phyloP scores from a whole-genome alignment of 1,284 basidiomycete genomes.

The Ustilago curta region DNA sequence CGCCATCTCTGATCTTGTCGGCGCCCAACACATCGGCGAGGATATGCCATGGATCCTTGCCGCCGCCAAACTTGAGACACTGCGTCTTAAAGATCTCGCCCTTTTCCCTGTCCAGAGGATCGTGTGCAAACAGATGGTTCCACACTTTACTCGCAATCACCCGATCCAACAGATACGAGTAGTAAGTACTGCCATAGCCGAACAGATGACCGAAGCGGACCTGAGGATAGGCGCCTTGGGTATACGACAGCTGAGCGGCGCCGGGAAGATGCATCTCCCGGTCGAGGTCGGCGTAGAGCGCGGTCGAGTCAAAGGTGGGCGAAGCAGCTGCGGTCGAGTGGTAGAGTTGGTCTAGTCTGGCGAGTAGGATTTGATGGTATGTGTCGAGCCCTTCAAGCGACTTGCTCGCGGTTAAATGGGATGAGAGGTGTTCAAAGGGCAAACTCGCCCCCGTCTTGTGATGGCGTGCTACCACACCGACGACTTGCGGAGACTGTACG shows the following conservation, averaged over 20 bases:
- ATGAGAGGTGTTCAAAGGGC: conserved; percentile 74
- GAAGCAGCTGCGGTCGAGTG: conserved; percentile 75
- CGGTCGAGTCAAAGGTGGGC: conserved; percentile 75
- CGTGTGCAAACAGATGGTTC: conserved; percentile 77
- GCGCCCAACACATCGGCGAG: conserved; percentile 77
- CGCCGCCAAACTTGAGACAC: conserved; percentile 85
- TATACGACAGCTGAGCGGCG: conserved; percentile 24
- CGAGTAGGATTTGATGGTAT: conserved; percentile 90
- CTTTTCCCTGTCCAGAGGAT: conserved; percentile 68
- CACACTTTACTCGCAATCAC: conserved; percentile 93
- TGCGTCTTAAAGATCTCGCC: conserved; percentile 84
- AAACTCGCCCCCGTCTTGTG: conserved; percentile 77
- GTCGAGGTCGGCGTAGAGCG: conserved; percentile 71
- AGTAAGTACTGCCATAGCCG: conserved; percentile 97
- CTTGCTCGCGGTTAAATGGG: conserved; percentile 43
- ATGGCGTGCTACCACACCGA: conserved; percentile 80
- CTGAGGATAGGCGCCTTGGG: conserved; percentile 74
- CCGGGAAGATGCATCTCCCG: conserved; percentile 41
- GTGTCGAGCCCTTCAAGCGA: conserved; percentile 76
- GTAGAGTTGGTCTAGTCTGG: conserved; percentile 88
- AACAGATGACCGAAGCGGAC: conserved; percentile 95
- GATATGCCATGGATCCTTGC: conserved; percentile 93
- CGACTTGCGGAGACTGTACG: conserved; percentile 83
- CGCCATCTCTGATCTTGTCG: conserved; percentile 64
- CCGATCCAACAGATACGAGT: conserved; percentile 94